Evolutionary conservation across 2,329 filamentous ascomycete species (phyloP), one percentile per base, ranked within the genome.

Genomic region (Pseudonectria buxi): DNA sequence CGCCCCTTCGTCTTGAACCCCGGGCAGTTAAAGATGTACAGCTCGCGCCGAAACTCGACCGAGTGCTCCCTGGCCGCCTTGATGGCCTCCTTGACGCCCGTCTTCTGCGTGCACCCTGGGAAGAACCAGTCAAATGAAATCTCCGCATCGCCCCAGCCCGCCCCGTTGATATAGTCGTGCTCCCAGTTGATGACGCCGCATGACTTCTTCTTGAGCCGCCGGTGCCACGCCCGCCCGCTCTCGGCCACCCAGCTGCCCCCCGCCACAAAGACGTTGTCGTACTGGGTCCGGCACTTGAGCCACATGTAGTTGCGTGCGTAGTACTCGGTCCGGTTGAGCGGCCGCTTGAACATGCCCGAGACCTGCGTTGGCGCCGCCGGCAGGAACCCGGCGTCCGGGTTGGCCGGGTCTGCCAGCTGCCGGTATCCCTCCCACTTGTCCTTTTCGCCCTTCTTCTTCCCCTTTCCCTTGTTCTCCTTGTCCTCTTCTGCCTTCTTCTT

Each of bases 241-340:
- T 43, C 32, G 9, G 24, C 14, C 4, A 40, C 16, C 43, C 45
- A 47, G n/a, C 31, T 24, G 27, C 45, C 45, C 29, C 45, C 45
- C 2, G 35, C 31, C 28, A 35, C 40, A 33, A 42, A 47, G 10
- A 28, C 16, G 26, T 35, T 25, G 28, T 6, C 29, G 22, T 11
- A 13, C 25, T 11, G 10, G 10, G 18, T 28, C 4, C 37, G 31
- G 36, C 45, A 49, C 15, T 43, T 43, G 7, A 49, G 30, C 45
- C 45, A 49, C 33, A 43, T 47, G 28, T 36, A 41, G 31, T 46
- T 46, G 29, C 46, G 44, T 4, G 13, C 6, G 11, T 41, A n/a
- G 41, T 49, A 49, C n/a, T 49, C 35, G 2, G 26, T 27, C n/a
- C 34, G n/a, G 33, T 30, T 46, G 25, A 41, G 33, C 26, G 18